A percentile compares a stretch with the other conserved stretches of the same genome.
Evolutionary conservation across 495 filamentous ascomycete genomes (phyloP).

Genomic region (Aspergillus nidulans): DNA sequence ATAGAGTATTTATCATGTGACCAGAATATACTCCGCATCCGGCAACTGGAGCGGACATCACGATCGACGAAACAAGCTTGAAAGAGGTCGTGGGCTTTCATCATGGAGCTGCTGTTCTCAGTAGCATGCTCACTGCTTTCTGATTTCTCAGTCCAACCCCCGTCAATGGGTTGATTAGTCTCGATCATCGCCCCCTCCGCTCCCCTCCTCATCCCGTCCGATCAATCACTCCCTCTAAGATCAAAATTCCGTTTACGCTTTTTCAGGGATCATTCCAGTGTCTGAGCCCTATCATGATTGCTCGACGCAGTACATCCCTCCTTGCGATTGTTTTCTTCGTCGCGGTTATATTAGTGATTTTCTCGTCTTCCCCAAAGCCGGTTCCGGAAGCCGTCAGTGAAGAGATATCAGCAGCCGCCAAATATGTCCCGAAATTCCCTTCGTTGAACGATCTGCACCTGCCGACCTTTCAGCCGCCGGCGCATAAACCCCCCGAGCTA

Average conservation of each 20-base stretch:
- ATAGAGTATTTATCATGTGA: neutral
- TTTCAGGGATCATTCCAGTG: neutral
- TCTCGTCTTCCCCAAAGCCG: slow-evolving; percentile 37
- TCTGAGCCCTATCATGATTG: slow-evolving; percentile 28
- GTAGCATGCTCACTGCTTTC: neutral
- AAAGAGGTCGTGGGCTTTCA: neutral
- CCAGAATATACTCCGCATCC: neutral
- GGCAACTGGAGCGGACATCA: neutral
- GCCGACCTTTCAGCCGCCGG: slow-evolving; percentile 56
- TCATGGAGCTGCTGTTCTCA: neutral
- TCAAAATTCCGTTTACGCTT: neutral
- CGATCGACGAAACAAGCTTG: neutral
- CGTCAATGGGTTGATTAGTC: neutral
- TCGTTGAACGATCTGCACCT: slow-evolving; percentile 33
- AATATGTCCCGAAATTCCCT: slow-evolving; percentile 41
- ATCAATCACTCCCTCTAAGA: neutral
- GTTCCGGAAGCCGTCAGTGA: slow-evolving; percentile 17
- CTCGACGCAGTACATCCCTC: slow-evolving; percentile 40
- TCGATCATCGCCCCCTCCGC: neutral
- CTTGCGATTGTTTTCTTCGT: slow-evolving; percentile 41
- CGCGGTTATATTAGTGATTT: slow-evolving; percentile 43
- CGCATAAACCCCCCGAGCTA: slow-evolving; percentile 76
- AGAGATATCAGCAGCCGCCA: slow-evolving; percentile 25
- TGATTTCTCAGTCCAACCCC: neutral
- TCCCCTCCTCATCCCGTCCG: neutral